Conservation (phyloP, 2,329 filamentous ascomycete genomes). For the Arthrobotrys megalospora region DNA sequence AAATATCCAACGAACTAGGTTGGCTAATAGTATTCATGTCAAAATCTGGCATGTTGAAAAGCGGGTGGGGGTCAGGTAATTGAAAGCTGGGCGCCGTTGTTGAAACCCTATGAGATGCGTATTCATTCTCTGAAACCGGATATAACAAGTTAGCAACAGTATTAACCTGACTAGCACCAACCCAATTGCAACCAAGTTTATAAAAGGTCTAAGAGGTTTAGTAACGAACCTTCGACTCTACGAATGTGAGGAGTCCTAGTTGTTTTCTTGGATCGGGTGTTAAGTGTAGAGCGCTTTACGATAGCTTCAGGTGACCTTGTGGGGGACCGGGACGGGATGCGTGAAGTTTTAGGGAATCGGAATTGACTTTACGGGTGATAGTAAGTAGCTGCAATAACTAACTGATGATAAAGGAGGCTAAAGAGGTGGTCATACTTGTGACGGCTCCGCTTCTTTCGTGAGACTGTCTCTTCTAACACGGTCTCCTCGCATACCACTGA, state of each 20-base stretch:
- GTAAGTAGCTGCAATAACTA: neutral
- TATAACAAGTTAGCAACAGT: neutral
- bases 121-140: neutral
- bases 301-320: neutral
- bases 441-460: neutral
- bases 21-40: too few relatives aligned
- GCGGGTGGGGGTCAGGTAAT: neutral
- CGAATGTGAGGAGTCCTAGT: neutral
- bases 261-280: neutral
- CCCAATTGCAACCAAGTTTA: neutral
- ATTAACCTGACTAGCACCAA: too few relatives aligned
- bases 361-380: neutral
- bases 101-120: neutral
- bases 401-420: too few relatives aligned
- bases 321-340: neutral
- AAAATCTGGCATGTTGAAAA: neutral
- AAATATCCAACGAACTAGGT: conserved; percentile 30
- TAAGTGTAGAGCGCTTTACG: neutral
- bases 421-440: neutral
- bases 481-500: neutral
- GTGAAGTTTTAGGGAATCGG: conserved; percentile 16
- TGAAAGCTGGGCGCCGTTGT: neutral
- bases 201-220: neutral
- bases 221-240: conserved; percentile 8
- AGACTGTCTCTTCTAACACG: neutral